A percentile compares a stretch with the other conserved stretches of the same genome.
Evolutionary conservation across 208 protist species (phyloP).

Genomic region (Strigomonas culicis): DNA sequence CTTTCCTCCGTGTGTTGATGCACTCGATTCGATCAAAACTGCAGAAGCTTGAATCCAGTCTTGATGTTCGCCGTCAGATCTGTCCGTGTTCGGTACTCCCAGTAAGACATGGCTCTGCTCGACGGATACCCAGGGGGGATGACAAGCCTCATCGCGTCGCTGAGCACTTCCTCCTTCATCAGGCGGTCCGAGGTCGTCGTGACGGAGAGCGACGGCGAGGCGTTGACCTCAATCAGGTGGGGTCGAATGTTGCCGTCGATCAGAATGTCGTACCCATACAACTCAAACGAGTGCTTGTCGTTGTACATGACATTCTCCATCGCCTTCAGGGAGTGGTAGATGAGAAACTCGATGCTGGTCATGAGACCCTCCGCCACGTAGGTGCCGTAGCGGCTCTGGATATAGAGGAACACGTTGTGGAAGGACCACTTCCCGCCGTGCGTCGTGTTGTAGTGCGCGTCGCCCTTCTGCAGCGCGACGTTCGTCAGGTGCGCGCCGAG

Average conservation of each 20-base stretch:
- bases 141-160: slow-evolving; percentile 78
- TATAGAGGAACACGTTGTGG: slow-evolving; percentile 79
- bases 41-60: slow-evolving; percentile 69
- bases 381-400: slow-evolving; percentile 73
- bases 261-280: slow-evolving; percentile 98
- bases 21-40: slow-evolving; percentile 19
- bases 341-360: slow-evolving; percentile 89
- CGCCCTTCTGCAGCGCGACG: slow-evolving; percentile 95
- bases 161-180: slow-evolving; percentile 82
- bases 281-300: slow-evolving; percentile 96
- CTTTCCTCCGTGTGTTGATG: background rate
- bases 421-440: slow-evolving; percentile 96
- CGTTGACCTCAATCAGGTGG: slow-evolving; percentile 97
- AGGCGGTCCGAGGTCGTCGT: slow-evolving; percentile 80
- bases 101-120: slow-evolving; percentile 61
- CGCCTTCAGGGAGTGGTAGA: slow-evolving; percentile 90
- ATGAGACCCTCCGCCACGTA: slow-evolving; percentile 73
- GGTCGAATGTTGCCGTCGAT: slow-evolving; percentile 94
- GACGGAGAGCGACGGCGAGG: slow-evolving; percentile 87
- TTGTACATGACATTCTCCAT: slow-evolving; percentile 93
- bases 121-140: slow-evolving; percentile 72
- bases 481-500: slow-evolving; percentile 96
- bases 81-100: slow-evolving; percentile 74
- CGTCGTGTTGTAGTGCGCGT: slow-evolving; percentile 89
- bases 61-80: slow-evolving; percentile 61